Base-by-base conservation (phyloP, 2,329 filamentous ascomycete species). In the Chaetoscypha palmicola region DNA sequence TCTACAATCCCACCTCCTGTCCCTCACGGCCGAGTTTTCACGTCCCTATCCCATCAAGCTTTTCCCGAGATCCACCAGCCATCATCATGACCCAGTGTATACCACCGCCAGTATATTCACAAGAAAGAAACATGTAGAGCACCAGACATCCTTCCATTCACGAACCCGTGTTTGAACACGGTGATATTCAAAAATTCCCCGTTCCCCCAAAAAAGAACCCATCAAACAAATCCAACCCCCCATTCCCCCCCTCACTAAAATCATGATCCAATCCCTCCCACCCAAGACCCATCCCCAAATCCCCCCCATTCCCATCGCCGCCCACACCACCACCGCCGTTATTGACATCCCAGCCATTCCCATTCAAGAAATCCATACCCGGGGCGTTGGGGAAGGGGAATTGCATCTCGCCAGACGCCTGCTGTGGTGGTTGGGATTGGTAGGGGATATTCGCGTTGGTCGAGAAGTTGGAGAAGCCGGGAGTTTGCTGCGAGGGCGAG, bases 201-300 rank as follows among this genome's bases (percentile, higher is more conserved):
- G 49, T 48, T 11, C 54, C 56, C 9, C 73, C 73, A 61, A 76
- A 76, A 58, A 75, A 76, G 57, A 72, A 76, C 3, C 71, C 73
- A 53, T 74, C 71, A 51, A 76, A 69, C 23, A 76, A 53, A 64
- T 74, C 71, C 46, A 62, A 24, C n/a, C n/a, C n/a, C n/a, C n/a
- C n/a, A 24, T 50, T 52, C 2, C 51, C 50, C 0, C 53, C 56
- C 19, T 55, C 58, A 30, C 55, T 57, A 46, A 58, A 59, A 50
- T 59, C 50, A 53, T 57, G 51, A 42, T 51, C 49, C 17, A 43
- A 34, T 3, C 47, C 43, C 33, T 53, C 52, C 44, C 41, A 51
- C 4, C 55, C 49, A 42, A 52, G 28, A 2, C 47, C 55, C 41
- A 54, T 43, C 4, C 49, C 53, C 10, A 52, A 26, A 50, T 54